phyloP scores from a whole-genome alignment of 2,329 filamentous ascomycete species.

The Escovopsis sp. region DNA sequence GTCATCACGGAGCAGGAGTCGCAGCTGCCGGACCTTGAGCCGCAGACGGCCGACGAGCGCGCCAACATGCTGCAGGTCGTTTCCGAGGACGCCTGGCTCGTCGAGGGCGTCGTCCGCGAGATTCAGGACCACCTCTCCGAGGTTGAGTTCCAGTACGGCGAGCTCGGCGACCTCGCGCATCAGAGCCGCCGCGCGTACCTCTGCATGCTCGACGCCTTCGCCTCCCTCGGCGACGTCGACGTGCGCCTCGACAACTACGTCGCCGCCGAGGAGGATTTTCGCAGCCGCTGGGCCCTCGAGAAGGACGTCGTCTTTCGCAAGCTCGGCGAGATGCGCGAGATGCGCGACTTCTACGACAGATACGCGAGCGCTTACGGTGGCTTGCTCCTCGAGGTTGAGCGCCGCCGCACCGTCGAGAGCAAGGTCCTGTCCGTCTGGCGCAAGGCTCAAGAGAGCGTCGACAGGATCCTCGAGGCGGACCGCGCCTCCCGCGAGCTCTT shows the following conservation, averaged over 20 bases:
- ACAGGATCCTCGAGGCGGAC: conserved; percentile 61
- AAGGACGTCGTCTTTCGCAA: conserved; percentile 51
- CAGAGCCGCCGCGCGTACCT: conserved; percentile 32
- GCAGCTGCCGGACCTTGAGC: conserved; percentile 40
- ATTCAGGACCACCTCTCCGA: conserved; percentile 60
- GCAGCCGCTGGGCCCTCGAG: conserved; percentile 57
- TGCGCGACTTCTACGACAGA: conserved; percentile 72
- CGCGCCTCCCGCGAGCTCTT: conserved; percentile 61
- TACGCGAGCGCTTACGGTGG: conserved; percentile 76
- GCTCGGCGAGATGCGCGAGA: conserved; percentile 59
- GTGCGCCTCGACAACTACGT: conserved; percentile 49
- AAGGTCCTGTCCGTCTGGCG: conserved; percentile 59
- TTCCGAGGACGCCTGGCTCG: conserved; percentile 50
- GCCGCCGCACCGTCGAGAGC: conserved; percentile 57
- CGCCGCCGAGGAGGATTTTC: conserved; percentile 47
- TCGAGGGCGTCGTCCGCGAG: conserved; percentile 50
- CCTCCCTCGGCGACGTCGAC: conserved; percentile 51
- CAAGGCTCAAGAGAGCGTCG: conserved; percentile 63
- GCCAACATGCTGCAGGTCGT: conserved; percentile 74
- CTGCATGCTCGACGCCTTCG: conserved; percentile 46
- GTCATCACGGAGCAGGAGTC: conserved; percentile 45
- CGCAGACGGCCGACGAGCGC: conserved; percentile 61
- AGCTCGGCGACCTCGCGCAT: conserved; percentile 47
- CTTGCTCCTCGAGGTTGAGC: conserved; percentile 67
- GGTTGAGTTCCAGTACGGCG: conserved; percentile 58